phyloP scores from a whole-genome alignment of 176 grass and related monocot species.

The Poa pratensis region DNA sequence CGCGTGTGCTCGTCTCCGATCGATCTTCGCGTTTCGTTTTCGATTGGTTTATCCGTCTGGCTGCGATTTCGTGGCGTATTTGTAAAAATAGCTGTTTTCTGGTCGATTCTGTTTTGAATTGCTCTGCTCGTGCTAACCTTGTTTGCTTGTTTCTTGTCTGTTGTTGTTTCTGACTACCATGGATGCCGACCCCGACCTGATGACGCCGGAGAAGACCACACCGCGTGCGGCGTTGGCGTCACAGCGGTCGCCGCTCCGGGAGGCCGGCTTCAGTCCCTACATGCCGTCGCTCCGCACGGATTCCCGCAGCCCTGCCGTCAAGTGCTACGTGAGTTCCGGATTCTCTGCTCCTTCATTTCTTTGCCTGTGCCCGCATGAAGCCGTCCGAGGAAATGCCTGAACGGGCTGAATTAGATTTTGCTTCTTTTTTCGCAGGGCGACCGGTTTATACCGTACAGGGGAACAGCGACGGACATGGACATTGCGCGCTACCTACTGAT shows the following conservation, averaged over 20 bases:
- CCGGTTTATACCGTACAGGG: background rate
- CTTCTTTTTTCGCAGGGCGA: background rate
- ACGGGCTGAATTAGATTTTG: background rate
- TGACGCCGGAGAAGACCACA: background rate
- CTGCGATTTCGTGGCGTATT: too few relatives aligned
- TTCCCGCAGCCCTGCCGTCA: background rate
- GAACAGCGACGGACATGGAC: conserved; percentile 51
- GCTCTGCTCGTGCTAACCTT: background rate
- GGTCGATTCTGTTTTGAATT: background rate
- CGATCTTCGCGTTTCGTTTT: too few relatives aligned
- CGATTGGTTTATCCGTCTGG: too few relatives aligned
- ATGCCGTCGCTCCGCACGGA: background rate
- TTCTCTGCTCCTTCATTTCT: background rate
- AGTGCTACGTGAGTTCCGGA: background rate
- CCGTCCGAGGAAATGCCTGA: background rate
- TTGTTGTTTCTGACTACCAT: background rate
- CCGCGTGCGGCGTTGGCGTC: background rate
- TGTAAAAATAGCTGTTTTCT: too few relatives aligned
- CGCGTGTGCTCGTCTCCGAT: too few relatives aligned
- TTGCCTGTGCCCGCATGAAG: background rate
- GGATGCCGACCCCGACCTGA: background rate
- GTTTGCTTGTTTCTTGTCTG: background rate
- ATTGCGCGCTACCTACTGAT: conserved; percentile 57
- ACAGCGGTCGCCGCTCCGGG: background rate
- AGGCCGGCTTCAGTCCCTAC: background rate